Evolutionary conservation across 2,329 filamentous ascomycete genomes (phyloP).

Genomic region (Penicillium decumbens): DNA sequence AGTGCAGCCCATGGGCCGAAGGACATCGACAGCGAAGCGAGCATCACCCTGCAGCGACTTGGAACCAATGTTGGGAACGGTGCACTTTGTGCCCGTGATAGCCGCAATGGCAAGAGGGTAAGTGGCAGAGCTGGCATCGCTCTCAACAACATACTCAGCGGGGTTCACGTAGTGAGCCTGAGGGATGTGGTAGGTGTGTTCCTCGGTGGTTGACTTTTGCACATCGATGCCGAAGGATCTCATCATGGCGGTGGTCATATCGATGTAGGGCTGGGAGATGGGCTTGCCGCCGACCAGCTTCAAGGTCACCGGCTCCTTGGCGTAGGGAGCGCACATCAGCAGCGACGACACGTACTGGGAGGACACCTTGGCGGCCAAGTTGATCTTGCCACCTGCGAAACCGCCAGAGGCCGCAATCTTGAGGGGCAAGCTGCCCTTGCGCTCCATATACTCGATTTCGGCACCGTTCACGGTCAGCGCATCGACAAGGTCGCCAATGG

Average conservation of each 20-base stretch:
- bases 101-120: slow-evolving; percentile 92
- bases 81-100: slow-evolving; percentile 92
- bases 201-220: slow-evolving; percentile 67
- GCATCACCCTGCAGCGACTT: slow-evolving; percentile 91
- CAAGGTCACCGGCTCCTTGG: slow-evolving; percentile 86
- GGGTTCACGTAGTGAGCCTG: slow-evolving; percentile 79
- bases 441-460: slow-evolving; percentile 78
- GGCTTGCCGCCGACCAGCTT: slow-evolving; percentile 92
- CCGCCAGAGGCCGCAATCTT: slow-evolving; percentile 77
- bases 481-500: slow-evolving; percentile 88
- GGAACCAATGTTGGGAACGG: slow-evolving; percentile 91
- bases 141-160: slow-evolving; percentile 82
- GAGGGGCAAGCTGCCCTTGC: slow-evolving; percentile 76
- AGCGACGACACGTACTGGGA: slow-evolving; percentile 99
- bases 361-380: slow-evolving; percentile 89
- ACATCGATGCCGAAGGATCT: slow-evolving; percentile 80
- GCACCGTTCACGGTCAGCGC: slow-evolving; percentile 83
- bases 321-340: slow-evolving; percentile 94
- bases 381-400: slow-evolving; percentile 79
- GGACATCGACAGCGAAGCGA: slow-evolving; percentile 83
- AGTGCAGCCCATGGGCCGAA: slow-evolving; percentile 87
- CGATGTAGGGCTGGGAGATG: slow-evolving; percentile 94
- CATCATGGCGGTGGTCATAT: slow-evolving; percentile 99
- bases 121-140: slow-evolving; percentile 94
- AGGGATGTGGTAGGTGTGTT: slow-evolving; percentile 91